These are phyloP conservation scores for Marasmius fiardii DNA, from an alignment of 1,284 basidiomycete genomes.

Conservation along the genomic window DNA sequence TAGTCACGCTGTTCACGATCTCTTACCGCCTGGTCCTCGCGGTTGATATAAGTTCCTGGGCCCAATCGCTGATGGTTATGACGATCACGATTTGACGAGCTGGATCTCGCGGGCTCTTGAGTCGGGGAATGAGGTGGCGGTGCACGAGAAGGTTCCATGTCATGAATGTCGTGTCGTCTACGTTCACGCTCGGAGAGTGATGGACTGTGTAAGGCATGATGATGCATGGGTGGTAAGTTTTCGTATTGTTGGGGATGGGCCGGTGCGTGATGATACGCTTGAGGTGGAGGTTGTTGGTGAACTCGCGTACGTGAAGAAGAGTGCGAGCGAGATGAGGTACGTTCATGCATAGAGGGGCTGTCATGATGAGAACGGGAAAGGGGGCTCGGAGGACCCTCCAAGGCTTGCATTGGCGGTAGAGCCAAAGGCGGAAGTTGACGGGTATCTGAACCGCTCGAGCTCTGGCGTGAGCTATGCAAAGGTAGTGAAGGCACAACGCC, in stretches of 20 bases:
- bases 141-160: slow-evolving; percentile 26
- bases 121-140: slow-evolving; percentile 23
- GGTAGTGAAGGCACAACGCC: slow-evolving; percentile 34
- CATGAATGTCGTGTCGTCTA: slow-evolving; percentile 39
- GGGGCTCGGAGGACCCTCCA: slow-evolving; percentile 14
- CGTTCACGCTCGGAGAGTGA: slow-evolving; percentile 47
- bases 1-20: slow-evolving; percentile 38
- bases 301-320: slow-evolving; percentile 38
- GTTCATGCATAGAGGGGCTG: slow-evolving; percentile 35
- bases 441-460: slow-evolving; percentile 12
- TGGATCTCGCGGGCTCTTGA: slow-evolving; percentile 22
- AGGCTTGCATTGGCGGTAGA: slow-evolving; percentile 11
- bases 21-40: slow-evolving; percentile 44
- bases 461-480: slow-evolving; percentile 32
- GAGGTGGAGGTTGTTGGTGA: slow-evolving; percentile 24
- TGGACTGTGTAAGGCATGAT: slow-evolving; percentile 45
- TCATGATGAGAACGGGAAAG: slow-evolving; percentile 35
- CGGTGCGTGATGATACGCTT: slow-evolving; percentile 32
- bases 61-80: slow-evolving; percentile 69
- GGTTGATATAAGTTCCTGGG: slow-evolving; percentile 54
- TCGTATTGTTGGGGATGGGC: slow-evolving; percentile 37
- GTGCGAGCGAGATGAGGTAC: slow-evolving; percentile 29
- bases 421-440: slow-evolving; percentile 48
- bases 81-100: slow-evolving; percentile 35
- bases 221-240: slow-evolving; percentile 33